A percentile compares a stretch with the other conserved stretches of the same genome.
These are phyloP conservation scores for Rhodotorula sp. DNA, from an alignment of 1,284 basidiomycete genomes.

Conservation along the genomic window DNA sequence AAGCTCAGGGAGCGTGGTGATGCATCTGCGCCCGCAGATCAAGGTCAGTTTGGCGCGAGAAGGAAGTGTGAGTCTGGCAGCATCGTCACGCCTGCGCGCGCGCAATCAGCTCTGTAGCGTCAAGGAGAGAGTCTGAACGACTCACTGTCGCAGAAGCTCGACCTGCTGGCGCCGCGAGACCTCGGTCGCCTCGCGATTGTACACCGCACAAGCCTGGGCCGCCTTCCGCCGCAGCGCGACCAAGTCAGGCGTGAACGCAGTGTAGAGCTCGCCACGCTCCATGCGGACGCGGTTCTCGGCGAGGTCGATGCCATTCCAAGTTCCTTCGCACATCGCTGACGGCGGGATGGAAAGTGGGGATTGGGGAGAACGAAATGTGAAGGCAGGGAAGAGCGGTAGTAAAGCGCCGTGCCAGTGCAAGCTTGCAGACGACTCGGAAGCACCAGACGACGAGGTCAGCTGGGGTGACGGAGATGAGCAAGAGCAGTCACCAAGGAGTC, in stretches of 20 bases:
- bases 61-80: background rate
- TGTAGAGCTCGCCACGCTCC: slow-evolving; percentile 29
- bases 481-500: no score
- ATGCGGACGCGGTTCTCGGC: slow-evolving; percentile 20
- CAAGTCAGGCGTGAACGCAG: slow-evolving; percentile 29
- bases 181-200: slow-evolving; percentile 17
- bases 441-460: no score
- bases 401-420: no score
- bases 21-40: background rate
- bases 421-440: no score
- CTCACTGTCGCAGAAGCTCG: slow-evolving; percentile 20
- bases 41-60: background rate
- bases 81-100: no score
- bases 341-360: no score
- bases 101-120: background rate
- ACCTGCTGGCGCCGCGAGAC: slow-evolving; percentile 26
- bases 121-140: background rate
- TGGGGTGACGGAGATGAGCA: no score
- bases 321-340: background rate
- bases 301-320: slow-evolving; percentile 16
- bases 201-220: slow-evolving; percentile 14
- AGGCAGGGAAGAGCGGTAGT: no score
- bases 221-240: slow-evolving; percentile 11
- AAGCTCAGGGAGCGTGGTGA: slow-evolving; percentile 11
- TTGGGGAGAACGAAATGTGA: no score